phyloP scores from a whole-genome alignment of 768 basidiomycete genomes.

The Leucosporidium creatinivorum region DNA sequence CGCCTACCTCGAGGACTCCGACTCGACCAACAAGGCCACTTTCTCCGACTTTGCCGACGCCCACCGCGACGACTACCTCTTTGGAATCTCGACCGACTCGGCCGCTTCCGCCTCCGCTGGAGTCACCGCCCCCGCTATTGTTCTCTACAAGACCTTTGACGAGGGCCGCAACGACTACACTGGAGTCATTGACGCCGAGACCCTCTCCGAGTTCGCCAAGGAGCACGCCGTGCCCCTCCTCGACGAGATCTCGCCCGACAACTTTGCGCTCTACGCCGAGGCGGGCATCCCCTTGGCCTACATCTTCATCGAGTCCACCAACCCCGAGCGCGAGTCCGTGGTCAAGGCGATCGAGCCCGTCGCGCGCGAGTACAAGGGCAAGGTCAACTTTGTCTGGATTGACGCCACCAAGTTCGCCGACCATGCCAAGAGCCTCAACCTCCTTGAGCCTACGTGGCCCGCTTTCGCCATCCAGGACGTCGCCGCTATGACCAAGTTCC shows the following conservation, averaged over 20 bases:
- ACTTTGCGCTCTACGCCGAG: constrained; percentile 75
- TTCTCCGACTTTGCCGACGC: constrained; percentile 75
- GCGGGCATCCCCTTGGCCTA: constrained; percentile 86
- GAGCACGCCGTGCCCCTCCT: constrained; percentile 79
- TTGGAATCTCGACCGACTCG: constrained; percentile 72
- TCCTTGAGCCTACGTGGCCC: constrained; percentile 79
- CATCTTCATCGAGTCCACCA: constrained; percentile 78
- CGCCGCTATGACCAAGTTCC: constrained; percentile 76
- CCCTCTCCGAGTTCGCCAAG: constrained; percentile 39
- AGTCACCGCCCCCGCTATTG: constrained; percentile 71
- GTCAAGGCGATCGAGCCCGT: constrained; percentile 65
- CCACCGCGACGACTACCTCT: constrained; percentile 88
- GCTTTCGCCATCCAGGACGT: constrained; percentile 88
- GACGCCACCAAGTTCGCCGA: constrained; percentile 91
- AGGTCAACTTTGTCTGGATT: constrained; percentile 97
- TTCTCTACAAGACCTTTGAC: constrained; percentile 88
- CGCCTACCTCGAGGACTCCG: constrained; percentile 69
- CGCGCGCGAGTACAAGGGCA: constrained; percentile 71
- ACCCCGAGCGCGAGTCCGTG: constrained; percentile 54
- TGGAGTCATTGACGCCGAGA: constrained; percentile 29
- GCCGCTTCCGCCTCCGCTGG: constrained; percentile 57
- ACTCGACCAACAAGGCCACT: constrained; percentile 44
- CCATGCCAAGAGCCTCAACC: constrained; percentile 89
- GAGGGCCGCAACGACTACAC: constrained; percentile 53
- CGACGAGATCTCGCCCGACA: constrained; percentile 88